phyloP scores from a whole-genome alignment of 129 eudicot genomes.

The Glebionis coronaria region DNA sequence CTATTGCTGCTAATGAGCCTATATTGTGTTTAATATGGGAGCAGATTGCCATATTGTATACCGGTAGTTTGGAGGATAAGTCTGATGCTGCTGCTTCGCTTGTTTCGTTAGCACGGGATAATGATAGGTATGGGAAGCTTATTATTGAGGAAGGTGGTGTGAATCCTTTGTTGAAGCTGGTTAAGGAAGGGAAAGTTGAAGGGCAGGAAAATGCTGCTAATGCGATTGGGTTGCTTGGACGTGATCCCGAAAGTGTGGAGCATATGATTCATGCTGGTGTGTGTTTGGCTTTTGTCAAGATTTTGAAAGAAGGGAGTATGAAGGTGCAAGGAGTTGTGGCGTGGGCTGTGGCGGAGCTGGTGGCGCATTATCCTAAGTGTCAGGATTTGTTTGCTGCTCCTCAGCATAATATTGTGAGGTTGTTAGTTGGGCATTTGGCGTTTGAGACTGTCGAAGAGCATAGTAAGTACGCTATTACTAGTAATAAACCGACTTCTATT shows the following conservation, averaged over 20 bases:
- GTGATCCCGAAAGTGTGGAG: constrained; percentile 48
- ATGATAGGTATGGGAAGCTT: constrained; percentile 42
- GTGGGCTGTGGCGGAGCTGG: constrained; percentile 45
- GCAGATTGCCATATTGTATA: constrained; percentile 35
- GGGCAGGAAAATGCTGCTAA: constrained; percentile 43
- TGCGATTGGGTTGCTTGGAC: constrained; percentile 41
- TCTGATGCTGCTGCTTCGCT: constrained; percentile 44
- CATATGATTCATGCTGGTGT: constrained; percentile 44
- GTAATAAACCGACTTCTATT: constrained; percentile 35
- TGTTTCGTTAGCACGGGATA: constrained; percentile 42
- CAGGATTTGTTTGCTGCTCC: constrained; percentile 49
- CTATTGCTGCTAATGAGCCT: constrained; percentile 46
- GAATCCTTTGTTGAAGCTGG: constrained; percentile 38
- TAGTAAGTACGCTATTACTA: constrained; percentile 46
- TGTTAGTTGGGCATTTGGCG: constrained; percentile 42
- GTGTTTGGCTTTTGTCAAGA: constrained; percentile 37
- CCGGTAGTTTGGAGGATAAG: constrained; percentile 37
- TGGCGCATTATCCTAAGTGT: constrained; percentile 37
- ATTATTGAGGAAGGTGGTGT: constrained; percentile 53
- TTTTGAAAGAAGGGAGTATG: constrained; percentile 42
- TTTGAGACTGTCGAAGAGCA: constrained; percentile 46
- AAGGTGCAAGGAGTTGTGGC: constrained; percentile 48
- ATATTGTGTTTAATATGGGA: constrained; percentile 47
- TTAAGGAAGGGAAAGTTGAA: constrained; percentile 38
- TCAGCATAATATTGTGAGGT: constrained; percentile 37